phyloP scores from a whole-genome alignment of 108 stramenopile genomes.

The Stephanodiscus triporus region DNA sequence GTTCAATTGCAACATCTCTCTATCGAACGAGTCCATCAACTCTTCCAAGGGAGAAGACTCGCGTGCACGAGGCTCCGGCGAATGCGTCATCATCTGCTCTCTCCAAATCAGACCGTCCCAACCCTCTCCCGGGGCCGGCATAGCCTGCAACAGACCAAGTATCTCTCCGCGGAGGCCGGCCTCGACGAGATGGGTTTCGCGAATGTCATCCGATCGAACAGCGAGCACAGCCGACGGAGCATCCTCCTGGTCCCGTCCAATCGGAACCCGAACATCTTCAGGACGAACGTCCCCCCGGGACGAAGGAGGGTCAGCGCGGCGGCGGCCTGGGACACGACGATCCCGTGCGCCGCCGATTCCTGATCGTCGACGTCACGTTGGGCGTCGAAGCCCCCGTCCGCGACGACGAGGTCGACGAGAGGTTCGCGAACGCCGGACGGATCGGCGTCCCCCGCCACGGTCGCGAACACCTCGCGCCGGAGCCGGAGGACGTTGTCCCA shows the following conservation, averaged over 20 bases:
- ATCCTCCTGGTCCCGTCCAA: constrained; percentile 46
- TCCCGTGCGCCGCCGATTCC: constrained; percentile 71
- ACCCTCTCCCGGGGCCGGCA: constrained; percentile 31
- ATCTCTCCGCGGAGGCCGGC: constrained; percentile 88
- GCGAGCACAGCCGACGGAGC: constrained; percentile 25
- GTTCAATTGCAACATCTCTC: constrained; percentile 22
- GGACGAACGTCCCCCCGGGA: constrained; percentile 63
- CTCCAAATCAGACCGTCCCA: constrained; percentile 69
- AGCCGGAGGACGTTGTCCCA: constrained; percentile 79
- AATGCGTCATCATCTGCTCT: constrained; percentile 36
- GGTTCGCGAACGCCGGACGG: constrained; percentile 1
- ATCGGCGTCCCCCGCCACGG: neutral
- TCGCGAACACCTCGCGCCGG: constrained; percentile 25
- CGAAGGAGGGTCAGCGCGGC: constrained; percentile 67
- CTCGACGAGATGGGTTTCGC: constrained; percentile 83
- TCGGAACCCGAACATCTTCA: constrained; percentile 87
- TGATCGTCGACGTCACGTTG: constrained; percentile 83
- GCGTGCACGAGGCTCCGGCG: neutral
- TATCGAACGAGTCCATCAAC: constrained; percentile 20
- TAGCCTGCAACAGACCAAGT: constrained; percentile 73
- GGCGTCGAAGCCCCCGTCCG: constrained; percentile 91
- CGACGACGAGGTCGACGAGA: constrained; percentile 71
- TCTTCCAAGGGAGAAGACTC: constrained; percentile 2
- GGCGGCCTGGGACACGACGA: constrained; percentile 79
- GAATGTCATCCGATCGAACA: constrained; percentile 58